Conservation (phyloP, 2,329 filamentous ascomycete genomes). For the Colletotrichum sp. region DNA sequence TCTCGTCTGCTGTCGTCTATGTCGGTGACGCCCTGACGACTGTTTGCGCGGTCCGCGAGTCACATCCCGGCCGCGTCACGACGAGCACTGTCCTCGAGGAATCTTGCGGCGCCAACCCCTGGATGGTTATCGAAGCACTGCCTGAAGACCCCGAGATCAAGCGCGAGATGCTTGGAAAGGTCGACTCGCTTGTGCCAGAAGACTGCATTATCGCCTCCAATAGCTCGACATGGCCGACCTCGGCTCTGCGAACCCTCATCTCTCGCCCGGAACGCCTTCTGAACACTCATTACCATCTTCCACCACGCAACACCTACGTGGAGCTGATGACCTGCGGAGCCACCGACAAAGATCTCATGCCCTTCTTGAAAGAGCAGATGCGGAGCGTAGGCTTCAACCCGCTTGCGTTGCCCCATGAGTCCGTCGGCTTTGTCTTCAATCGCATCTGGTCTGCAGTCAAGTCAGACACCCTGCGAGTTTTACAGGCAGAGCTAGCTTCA, state of each 20-base stretch:
- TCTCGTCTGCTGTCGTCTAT: conserved; percentile 32
- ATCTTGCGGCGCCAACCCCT: conserved; percentile 23
- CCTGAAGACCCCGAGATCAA: conserved; percentile 35
- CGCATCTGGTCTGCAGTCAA: conserved; percentile 39
- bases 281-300: conserved; percentile 39
- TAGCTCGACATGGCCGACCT: conserved; percentile 32
- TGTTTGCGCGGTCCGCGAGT: conserved; percentile 32
- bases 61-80: conserved; percentile 29
- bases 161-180: conserved; percentile 27
- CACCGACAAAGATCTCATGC: conserved; percentile 30
- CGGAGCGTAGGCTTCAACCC: conserved; percentile 31
- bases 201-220: conserved; percentile 35
- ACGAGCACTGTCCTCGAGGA: conserved; percentile 26
- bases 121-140: conserved; percentile 36
- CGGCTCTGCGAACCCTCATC: conserved; percentile 28
- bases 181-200: conserved; percentile 28
- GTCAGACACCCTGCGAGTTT: conserved; percentile 34
- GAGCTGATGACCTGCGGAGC: conserved; percentile 38
- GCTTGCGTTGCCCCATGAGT: conserved; percentile 30
- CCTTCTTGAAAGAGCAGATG: conserved; percentile 31
- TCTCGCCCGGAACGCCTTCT: conserved; percentile 29
- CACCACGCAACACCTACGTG: conserved; percentile 33
- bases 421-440: conserved; percentile 37
- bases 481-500: conserved; percentile 33
- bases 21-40: conserved; percentile 34